These are phyloP conservation scores for Globisporangium alternatum DNA, from an alignment of 352 stramenopile species.

Conservation along the genomic window DNA sequence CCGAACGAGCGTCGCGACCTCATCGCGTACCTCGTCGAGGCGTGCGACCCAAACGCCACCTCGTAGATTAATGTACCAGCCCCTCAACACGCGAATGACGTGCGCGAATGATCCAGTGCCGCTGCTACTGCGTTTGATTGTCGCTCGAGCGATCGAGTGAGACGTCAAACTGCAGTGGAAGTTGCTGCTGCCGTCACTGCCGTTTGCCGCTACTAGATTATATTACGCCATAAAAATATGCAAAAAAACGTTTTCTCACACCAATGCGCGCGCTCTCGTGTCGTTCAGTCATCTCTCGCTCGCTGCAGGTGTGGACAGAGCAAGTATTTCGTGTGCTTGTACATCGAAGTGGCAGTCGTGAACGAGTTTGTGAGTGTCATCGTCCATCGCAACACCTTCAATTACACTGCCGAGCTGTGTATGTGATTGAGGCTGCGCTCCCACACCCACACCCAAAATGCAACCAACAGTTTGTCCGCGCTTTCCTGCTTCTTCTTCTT, in stretches of 20 bases:
- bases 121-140: not conserved
- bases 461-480: not conserved
- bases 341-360: no score
- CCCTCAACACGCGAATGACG: not conserved
- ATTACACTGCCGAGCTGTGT: no score
- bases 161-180: not conserved
- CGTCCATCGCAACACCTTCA: no score
- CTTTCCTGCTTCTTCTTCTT: not conserved
- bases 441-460: no score
- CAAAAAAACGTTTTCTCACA: not conserved
- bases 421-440: no score
- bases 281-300: not conserved
- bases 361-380: no score
- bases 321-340: no score
- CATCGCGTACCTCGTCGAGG: slow-evolving; percentile 98
- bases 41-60: slow-evolving; percentile 46
- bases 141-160: not conserved
- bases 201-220: slow-evolving; percentile 11
- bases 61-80: slow-evolving; percentile 21
- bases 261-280: not conserved
- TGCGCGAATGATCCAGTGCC: not conserved
- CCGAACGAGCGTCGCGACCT: slow-evolving; percentile 95
- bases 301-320: not conserved
- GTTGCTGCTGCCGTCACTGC: not conserved
- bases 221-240: slow-evolving; percentile 7